These are phyloP conservation scores for Ceratocystis papillata DNA, from an alignment of 2,329 filamentous ascomycete genomes.

Conservation along the genomic window DNA sequence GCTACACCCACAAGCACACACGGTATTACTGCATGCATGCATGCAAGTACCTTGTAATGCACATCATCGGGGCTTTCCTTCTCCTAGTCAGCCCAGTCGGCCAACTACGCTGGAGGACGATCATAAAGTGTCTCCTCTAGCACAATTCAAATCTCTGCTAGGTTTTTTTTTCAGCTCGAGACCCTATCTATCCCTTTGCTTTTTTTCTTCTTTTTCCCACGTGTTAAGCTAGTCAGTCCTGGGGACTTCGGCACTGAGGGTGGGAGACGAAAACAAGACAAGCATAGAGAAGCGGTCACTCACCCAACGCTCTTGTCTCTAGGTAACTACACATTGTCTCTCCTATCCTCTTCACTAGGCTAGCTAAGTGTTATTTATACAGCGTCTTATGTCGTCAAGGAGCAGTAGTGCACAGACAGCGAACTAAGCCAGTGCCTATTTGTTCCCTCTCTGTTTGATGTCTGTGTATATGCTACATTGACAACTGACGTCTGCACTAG, in stretches of 20 bases:
- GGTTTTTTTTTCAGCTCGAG: not conserved
- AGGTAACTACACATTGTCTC: not conserved
- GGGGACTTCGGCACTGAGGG: not conserved
- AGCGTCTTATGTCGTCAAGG: not conserved
- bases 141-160: not conserved
- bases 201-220: not conserved
- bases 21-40: not conserved
- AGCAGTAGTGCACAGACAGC: conserved; percentile 6
- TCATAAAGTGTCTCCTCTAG: not conserved
- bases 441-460: not conserved
- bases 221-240: not conserved
- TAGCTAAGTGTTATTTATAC: too few relatives aligned
- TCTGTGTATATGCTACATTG: not conserved
- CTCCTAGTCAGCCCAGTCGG: not conserved
- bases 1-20: not conserved
- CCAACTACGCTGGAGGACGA: not conserved
- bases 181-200: not conserved
- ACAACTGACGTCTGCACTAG: conserved; percentile 3
- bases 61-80: not conserved
- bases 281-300: not conserved
- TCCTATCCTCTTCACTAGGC: too few relatives aligned
- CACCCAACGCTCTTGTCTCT: not conserved
- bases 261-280: not conserved
- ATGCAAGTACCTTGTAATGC: not conserved
- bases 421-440: not conserved